Evolutionary conservation across 1,284 basidiomycete species (phyloP).

Genomic region (Trametes versicolor): DNA sequence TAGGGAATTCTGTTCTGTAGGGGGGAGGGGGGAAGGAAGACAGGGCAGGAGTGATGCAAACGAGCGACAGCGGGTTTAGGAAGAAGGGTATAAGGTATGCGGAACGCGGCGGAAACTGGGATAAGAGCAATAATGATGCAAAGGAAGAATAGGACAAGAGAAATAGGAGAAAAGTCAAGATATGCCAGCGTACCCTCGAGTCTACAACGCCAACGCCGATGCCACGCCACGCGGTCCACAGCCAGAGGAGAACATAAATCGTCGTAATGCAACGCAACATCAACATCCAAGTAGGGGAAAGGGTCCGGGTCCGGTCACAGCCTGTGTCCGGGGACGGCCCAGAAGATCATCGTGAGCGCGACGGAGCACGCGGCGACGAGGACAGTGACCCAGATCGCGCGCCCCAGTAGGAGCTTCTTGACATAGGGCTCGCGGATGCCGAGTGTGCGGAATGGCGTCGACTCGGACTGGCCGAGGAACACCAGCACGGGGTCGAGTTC

Average conservation of each 20-base stretch:
- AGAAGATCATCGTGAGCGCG: slow-evolving; percentile 87
- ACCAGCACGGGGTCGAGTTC: slow-evolving; percentile 94
- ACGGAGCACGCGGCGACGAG: slow-evolving; percentile 77
- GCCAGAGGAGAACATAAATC: slow-evolving; percentile 25
- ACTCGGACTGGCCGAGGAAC: slow-evolving; percentile 86
- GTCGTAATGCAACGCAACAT: slow-evolving; percentile 21
- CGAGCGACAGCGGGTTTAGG: slow-evolving; percentile 39
- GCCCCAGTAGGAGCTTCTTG: slow-evolving; percentile 85
- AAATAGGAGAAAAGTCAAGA: slow-evolving; percentile 7
- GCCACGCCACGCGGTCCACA: slow-evolving; percentile 16
- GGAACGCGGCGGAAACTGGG: slow-evolving; percentile 26
- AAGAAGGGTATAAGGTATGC: slow-evolving; percentile 39
- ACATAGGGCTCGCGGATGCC: slow-evolving; percentile 93
- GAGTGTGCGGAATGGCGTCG: slow-evolving; percentile 92
- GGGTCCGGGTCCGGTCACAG: slow-evolving; percentile 54
- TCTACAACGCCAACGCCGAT: slow-evolving; percentile 15
- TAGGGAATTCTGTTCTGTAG: not conserved
- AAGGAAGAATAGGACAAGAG: slow-evolving; percentile 10
- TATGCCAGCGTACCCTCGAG: slow-evolving; percentile 18
- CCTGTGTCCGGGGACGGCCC: slow-evolving; percentile 91
- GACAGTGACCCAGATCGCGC: slow-evolving; percentile 86
- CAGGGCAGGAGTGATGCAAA: slow-evolving; percentile 28
- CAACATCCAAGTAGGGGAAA: not conserved
- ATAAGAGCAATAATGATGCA: slow-evolving; percentile 35
- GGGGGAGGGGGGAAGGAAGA: slow-evolving; percentile 13